phyloP scores from a whole-genome alignment of 2,329 filamentous ascomycete species.

The Capronia epimyces region DNA sequence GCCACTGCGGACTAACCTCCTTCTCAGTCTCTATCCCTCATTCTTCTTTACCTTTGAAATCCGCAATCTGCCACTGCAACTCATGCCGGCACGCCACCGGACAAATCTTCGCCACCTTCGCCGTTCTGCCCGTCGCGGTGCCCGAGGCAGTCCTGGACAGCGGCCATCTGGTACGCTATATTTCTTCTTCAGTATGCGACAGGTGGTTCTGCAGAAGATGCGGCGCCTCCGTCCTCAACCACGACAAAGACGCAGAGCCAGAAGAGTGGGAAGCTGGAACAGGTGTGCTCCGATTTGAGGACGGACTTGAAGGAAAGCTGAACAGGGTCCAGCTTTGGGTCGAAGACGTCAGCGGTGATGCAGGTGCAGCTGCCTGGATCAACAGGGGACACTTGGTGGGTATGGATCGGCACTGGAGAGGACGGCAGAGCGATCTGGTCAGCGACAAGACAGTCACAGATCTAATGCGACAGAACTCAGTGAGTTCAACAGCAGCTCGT shows the following conservation, averaged over 20 bases:
- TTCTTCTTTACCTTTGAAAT: constrained; percentile 32
- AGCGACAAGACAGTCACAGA: constrained; percentile 8
- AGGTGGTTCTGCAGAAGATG: constrained; percentile 20
- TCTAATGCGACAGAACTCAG: constrained; percentile 1
- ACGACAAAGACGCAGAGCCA: constrained; percentile 8
- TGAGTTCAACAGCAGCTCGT: background rate
- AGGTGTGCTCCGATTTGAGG: constrained; percentile 13
- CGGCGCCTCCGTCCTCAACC: constrained; percentile 18
- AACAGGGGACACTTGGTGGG: constrained; percentile 14
- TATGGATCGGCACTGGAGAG: constrained; percentile 18
- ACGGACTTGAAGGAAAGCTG: constrained; percentile 12
- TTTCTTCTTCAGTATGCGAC: constrained; percentile 8
- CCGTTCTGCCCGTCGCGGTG: constrained; percentile 16
- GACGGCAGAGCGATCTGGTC: constrained; percentile 15
- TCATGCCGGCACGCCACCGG: constrained; percentile 48
- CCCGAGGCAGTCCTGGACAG: constrained; percentile 4
- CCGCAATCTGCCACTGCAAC: constrained; percentile 45
- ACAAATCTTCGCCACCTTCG: constrained; percentile 36
- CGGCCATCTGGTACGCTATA: constrained; percentile 9
- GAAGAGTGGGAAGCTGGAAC: constrained; percentile 23
- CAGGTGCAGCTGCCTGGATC: constrained; percentile 23
- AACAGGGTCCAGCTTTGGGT: constrained; percentile 24
- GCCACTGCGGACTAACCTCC: constrained; percentile 17
- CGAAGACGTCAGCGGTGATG: constrained; percentile 23
- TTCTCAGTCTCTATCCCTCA: constrained; percentile 17